Percentiles rank a stretch among this genome's conserved stretches.
Evolutionary conservation across 2,329 filamentous ascomycete species (phyloP).

Genomic region (Botrytis galanthina): DNA sequence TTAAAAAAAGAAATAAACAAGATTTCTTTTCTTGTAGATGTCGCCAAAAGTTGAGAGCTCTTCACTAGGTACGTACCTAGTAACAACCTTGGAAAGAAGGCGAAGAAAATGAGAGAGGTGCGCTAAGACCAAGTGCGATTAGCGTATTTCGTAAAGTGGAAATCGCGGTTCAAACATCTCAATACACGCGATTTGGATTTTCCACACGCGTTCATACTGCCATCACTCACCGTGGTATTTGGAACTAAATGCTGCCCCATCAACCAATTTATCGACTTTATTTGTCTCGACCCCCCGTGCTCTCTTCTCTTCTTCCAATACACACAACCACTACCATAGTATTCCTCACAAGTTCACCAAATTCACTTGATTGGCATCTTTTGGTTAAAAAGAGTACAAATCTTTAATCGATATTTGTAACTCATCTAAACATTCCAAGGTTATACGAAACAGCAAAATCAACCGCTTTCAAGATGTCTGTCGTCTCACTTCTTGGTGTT

Average conservation of each 20-base stretch:
- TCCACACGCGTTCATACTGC: not conserved
- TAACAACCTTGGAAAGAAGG: not conserved
- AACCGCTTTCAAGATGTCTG: slow-evolving; percentile 67
- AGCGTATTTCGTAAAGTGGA: not conserved
- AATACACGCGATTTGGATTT: slow-evolving; percentile 7
- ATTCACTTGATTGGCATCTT: not conserved
- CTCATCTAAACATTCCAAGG: not conserved
- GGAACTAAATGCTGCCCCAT: slow-evolving; percentile 8
- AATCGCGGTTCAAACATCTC: slow-evolving; percentile 12
- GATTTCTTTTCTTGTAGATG: not conserved
- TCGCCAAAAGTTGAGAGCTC: not conserved
- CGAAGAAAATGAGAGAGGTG: not conserved
- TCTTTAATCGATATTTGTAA: not conserved
- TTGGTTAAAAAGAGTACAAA: slow-evolving; percentile 5
- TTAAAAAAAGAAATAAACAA: not conserved
- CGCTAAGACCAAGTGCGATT: not conserved
- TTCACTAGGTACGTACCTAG: not conserved
- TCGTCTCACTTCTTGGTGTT: slow-evolving; percentile 93
- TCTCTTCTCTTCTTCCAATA: slow-evolving; percentile 7
- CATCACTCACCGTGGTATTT: not conserved
- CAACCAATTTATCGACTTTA: slow-evolving; percentile 12
- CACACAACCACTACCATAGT: not conserved
- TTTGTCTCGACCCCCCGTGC: not conserved
- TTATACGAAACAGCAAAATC: not conserved
- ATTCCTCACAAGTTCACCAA: not conserved